These are phyloP conservation scores for Mytilinidion resinicola DNA, from an alignment of 495 filamentous ascomycete species.

Conservation along the genomic window DNA sequence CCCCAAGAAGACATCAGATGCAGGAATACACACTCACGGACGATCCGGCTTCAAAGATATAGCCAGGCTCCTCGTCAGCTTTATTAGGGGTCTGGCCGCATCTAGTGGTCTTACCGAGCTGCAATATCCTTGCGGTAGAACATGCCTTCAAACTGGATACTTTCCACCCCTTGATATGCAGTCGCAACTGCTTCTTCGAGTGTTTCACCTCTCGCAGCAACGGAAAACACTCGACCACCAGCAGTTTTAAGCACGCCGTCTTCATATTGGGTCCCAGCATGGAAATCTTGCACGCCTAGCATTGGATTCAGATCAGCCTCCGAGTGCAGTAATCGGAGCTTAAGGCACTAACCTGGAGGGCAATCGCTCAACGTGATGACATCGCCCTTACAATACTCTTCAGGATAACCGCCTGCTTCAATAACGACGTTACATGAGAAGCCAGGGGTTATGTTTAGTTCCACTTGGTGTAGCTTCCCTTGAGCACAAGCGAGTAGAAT, in stretches of 20 bases:
- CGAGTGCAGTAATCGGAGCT: too few species aligned
- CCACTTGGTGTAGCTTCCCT: constrained; percentile 62
- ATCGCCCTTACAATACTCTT: constrained; percentile 73
- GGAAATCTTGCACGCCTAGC: constrained; percentile 67
- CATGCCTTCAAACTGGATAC: constrained; percentile 83
- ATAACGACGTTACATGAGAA: constrained; percentile 89
- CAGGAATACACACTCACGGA: too few species aligned
- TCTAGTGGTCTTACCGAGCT: constrained; percentile 3
- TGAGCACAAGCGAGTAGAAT: constrained; percentile 83
- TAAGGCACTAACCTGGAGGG: constrained; percentile 37
- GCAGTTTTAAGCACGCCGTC: constrained; percentile 61
- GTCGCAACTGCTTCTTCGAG: constrained; percentile 75
- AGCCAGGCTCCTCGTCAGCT: too few species aligned
- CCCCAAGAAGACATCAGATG: too few species aligned
- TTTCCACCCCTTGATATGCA: constrained; percentile 72
- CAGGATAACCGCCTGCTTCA: constrained; percentile 89
- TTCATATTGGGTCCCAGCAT: constrained; percentile 74
- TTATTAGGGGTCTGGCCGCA: too few species aligned
- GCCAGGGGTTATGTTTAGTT: constrained; percentile 57
- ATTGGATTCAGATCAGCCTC: too few species aligned
- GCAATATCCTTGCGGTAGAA: constrained; percentile 92
- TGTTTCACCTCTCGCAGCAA: constrained; percentile 65
- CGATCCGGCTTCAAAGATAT: too few species aligned
- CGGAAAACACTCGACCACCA: constrained; percentile 87
- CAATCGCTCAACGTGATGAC: constrained; percentile 55